These are phyloP conservation scores for Carpinus viminea DNA, from an alignment of 306 rosid genomes.

Conservation along the genomic window DNA sequence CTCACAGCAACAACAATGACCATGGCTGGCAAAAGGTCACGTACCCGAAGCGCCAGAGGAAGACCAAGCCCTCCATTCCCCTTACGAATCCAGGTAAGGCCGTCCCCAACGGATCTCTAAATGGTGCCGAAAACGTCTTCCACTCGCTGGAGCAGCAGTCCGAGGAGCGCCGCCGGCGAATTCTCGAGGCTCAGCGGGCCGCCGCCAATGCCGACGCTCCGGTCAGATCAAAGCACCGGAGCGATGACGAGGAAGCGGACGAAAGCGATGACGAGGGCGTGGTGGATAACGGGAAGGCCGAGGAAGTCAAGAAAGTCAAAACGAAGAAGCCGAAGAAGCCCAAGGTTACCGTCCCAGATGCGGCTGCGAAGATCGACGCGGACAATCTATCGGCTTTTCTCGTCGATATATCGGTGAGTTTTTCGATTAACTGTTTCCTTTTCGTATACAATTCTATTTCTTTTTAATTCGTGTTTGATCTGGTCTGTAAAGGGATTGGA, in stretches of 20 bases:
- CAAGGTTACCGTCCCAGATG: conserved; percentile 82
- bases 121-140: conserved; percentile 59
- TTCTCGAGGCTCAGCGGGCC: conserved; percentile 63
- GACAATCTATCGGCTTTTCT: conserved; percentile 63
- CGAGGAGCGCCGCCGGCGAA: conserved; percentile 73
- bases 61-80: conserved; percentile 47
- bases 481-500: conserved; percentile 17
- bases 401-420: conserved; percentile 61
- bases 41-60: conserved; percentile 75
- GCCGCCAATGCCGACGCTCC: conserved; percentile 38
- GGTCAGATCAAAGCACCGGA: conserved; percentile 64
- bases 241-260: conserved; percentile 51
- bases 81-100: conserved; percentile 33
- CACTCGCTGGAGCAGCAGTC: conserved; percentile 76
- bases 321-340: conserved; percentile 86
- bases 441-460: background rate
- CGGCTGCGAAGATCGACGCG: conserved; percentile 78
- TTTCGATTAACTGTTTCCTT: conserved; percentile 21
- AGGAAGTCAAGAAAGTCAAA: conserved; percentile 76
- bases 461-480: too few relatives aligned
- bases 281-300: conserved; percentile 54
- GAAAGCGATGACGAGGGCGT: conserved; percentile 48
- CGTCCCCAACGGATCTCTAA: conserved; percentile 29
- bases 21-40: conserved; percentile 98
- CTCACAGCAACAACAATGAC: conserved; percentile 40